Evolutionary conservation across 2,329 filamentous ascomycete genomes (phyloP).

Genomic region (Lasiodiplodia hormozganensis): DNA sequence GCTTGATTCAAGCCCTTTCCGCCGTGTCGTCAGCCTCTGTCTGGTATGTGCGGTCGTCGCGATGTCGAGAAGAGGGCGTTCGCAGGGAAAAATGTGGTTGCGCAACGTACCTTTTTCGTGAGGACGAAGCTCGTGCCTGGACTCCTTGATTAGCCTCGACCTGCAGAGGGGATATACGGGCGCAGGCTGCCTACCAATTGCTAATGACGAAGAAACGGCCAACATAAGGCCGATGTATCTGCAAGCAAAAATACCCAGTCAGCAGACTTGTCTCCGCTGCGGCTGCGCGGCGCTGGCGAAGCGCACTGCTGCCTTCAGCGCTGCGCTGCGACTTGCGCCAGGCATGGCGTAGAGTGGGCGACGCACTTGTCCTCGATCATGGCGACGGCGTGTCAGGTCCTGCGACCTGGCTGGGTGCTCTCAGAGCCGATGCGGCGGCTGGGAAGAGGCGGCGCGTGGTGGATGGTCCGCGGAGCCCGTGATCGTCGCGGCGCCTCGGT

Average conservation of each 20-base stretch:
- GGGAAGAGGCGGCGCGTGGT: constrained; percentile 1
- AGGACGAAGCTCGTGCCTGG: constrained; percentile 96
- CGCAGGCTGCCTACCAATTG: constrained; percentile 41
- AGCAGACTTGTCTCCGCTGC: not conserved
- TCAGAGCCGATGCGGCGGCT: constrained; percentile 17
- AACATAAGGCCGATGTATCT: constrained; percentile 51
- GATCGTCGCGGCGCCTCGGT: constrained; percentile 8
- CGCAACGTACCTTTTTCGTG: constrained; percentile 83
- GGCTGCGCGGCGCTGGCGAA: not conserved
- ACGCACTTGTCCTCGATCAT: constrained; percentile 51
- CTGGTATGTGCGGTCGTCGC: not conserved
- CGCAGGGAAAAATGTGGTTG: constrained; percentile 8
- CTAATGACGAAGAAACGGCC: constrained; percentile 49
- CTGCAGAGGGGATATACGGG: not conserved
- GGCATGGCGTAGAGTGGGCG: constrained; percentile 7
- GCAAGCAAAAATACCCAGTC: constrained; percentile 26
- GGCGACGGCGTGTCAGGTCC: constrained; percentile 30
- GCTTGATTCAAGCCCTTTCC: constrained; percentile 84
- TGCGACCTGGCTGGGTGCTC: constrained; percentile 15
- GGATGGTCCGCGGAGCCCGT: constrained; percentile 13
- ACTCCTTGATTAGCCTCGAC: constrained; percentile 32
- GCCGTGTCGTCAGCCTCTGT: constrained; percentile 31
- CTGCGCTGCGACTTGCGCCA: not conserved
- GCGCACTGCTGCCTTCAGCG: constrained; percentile 5
- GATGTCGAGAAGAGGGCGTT: constrained; percentile 3